These are phyloP conservation scores for Termitomyces sp. DNA, from an alignment of 768 basidiomycete genomes.

Conservation along the genomic window DNA sequence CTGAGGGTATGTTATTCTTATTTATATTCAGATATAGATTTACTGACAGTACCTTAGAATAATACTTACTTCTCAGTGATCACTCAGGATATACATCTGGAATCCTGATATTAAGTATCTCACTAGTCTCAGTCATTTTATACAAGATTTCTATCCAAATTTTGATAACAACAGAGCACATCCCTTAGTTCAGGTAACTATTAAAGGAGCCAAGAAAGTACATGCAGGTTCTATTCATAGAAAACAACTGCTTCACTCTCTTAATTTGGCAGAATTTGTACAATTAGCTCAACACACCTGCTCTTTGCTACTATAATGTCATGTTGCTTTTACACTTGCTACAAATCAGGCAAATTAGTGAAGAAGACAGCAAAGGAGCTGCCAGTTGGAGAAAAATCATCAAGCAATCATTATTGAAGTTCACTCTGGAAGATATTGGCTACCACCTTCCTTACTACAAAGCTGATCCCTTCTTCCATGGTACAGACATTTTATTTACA, in stretches of 20 bases:
- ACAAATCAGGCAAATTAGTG: no score
- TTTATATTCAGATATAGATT: no score
- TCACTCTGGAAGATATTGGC: not conserved
- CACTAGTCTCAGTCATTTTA: no score
- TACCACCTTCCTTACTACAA: constrained; percentile 24
- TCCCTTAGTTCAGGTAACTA: not conserved
- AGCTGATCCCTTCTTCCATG: constrained; percentile 20
- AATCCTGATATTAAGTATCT: no score
- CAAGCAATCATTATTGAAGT: not conserved
- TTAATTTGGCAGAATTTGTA: not conserved
- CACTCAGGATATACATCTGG: no score
- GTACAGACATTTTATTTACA: not conserved
- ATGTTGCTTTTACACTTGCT: no score
- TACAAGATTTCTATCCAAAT: not conserved
- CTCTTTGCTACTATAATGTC: no score
- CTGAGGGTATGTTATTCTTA: no score
- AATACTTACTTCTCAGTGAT: no score
- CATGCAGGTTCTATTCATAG: not conserved
- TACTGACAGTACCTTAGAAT: no score
- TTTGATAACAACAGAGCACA: not conserved
- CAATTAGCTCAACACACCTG: not conserved
- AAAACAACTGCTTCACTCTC: not conserved
- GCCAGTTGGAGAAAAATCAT: no score
- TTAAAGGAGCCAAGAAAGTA: not conserved
- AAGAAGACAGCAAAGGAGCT: no score